Evolutionary conservation across 495 filamentous ascomycete genomes (phyloP), one percentile per base, ranked within the genome.

Genomic region (Filosporella fistucella): DNA sequence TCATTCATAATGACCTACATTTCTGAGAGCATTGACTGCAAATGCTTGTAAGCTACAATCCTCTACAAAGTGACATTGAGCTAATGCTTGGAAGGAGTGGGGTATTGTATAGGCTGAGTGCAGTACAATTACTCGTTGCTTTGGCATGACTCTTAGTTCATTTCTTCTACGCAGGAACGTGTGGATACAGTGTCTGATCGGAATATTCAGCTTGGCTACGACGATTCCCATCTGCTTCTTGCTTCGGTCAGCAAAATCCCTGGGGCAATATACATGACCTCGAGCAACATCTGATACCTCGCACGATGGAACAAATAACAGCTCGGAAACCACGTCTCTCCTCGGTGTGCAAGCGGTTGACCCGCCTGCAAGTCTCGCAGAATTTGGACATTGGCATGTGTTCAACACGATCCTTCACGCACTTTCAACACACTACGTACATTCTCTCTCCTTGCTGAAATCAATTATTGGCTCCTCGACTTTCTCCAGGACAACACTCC

Each of bases 81-180:
- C 35, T 41, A 33, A 48, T 22, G 1, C 22, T 21, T 13, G 12
- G 35, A 4, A 49, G 46, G 16, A 49, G 46, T 25, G 37, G 37
- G 2, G 38, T 49, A 7, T 20, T 41, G n/a, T 49, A 42, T 17
- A 49, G 35, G 28, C 4, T 49, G 10, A 41, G 35, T 11, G 46
- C 46, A 33, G 16, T 16, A 2, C 18, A 22, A 34, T 7, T 49
- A 4, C 10, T 49, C 1, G 36, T 40, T 23, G 23, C 13, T 22
- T 40, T 5, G 37, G 17, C 3, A 39, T 49, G 22, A n/a, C 10
- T 6, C 16, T 49, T 6, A 49, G 46, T 26, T 41, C 46, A 14
- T 49, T 29, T 20, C 36, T 40, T 23, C 46, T 49, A 11, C 46
- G 46, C 13, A 23, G 26, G 17, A 32, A 49, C 18, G 46, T 49